Base-by-base conservation (phyloP, 2,329 filamentous ascomycete genomes). In the Aspergillus texensis region DNA sequence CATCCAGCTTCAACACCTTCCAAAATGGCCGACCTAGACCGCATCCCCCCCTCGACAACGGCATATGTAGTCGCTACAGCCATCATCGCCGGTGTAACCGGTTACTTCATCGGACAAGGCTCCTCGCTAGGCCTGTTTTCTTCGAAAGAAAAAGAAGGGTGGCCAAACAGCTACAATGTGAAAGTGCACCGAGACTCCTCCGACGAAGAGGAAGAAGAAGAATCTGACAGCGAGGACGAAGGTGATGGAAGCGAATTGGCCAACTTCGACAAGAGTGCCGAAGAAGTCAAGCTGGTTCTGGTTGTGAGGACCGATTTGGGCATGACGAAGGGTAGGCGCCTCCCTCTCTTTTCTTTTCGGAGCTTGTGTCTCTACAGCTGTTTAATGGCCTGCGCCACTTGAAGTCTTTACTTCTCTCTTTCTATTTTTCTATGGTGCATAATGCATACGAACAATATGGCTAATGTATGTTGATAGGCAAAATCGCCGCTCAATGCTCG, bases 271-370 rank as follows among this genome's bases (percentile, higher is more conserved):
- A 81, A 78, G 10, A 88, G 86, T 65, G 76, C 75, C 14, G 94
- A 97, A 79, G 94, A 97, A 78, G 97, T 94, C 83, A 98, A 98
- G 81, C 84, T 98, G 62, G 92, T 97, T 16, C 83, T 99, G 39
- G 92, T 97, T 4, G 94, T 98, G 61, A 84, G 95, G 75, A 97
- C 93, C 21, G 95, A 99, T 81, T 80, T 99, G 72, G 94, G 94
- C 72, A 99, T 99, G 95, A 95, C 91, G 11, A 98, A 97, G 82
- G 94, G 94, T 95, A 82, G 48, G 83, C 77, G 54, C 28, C 36
- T 63, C 41, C 28, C 26, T 52, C 24, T 60, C 39, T 54, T 28
- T 60, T 43, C 26, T 26, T 58, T 48, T 62, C 41, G 34, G 12
- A 39, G 11, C 26, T 54, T n/a, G 2, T 16, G 11, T 28, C 28